These are phyloP conservation scores for Cyclostephanos tholiformis DNA, from an alignment of 108 stramenopile species.

Conservation along the genomic window DNA sequence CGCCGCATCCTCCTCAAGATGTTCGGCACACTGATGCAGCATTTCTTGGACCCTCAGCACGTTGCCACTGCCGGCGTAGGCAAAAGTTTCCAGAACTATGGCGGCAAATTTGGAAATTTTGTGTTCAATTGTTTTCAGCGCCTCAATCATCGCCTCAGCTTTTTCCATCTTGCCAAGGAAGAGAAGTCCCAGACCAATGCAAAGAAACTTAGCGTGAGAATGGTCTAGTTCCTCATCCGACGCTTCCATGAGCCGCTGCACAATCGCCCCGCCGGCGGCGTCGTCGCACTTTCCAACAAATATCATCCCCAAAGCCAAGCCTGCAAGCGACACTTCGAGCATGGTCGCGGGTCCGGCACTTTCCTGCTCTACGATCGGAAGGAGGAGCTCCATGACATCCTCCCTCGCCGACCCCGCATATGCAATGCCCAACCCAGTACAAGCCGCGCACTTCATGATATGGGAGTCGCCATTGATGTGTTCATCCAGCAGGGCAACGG, in stretches of 20 bases:
- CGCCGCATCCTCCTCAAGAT: constrained; percentile 92
- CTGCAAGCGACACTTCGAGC: constrained; percentile 88
- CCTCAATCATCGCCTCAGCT: constrained; percentile 97
- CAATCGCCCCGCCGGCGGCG: constrained; percentile 89
- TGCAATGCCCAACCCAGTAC: constrained; percentile 95
- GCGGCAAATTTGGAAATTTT: constrained; percentile 93
- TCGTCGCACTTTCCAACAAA: constrained; percentile 97
- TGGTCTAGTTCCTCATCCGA: constrained; percentile 96
- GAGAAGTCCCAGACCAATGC: constrained; percentile 94
- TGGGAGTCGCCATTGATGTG: constrained; percentile 85
- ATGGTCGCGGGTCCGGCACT: constrained; percentile 68
- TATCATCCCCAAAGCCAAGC: constrained; percentile 95
- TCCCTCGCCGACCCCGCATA: constrained; percentile 96
- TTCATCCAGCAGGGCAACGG: constrained; percentile 93
- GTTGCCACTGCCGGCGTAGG: constrained; percentile 98
- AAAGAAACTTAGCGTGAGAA: constrained; percentile 90
- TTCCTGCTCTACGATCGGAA: constrained; percentile 89
- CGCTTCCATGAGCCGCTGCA: constrained; percentile 97
- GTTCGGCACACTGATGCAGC: constrained; percentile 98
- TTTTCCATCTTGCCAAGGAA: constrained; percentile 96
- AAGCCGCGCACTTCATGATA: constrained; percentile 90
- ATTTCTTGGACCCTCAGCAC: constrained; percentile 97
- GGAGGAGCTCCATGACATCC: constrained; percentile 93
- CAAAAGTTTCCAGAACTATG: constrained; percentile 91
- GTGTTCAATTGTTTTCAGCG: constrained; percentile 95